Evolutionary conservation across 2,329 filamentous ascomycete genomes (phyloP), one percentile per base, ranked within the genome.

Genomic region (Biscogniauxia sp.): DNA sequence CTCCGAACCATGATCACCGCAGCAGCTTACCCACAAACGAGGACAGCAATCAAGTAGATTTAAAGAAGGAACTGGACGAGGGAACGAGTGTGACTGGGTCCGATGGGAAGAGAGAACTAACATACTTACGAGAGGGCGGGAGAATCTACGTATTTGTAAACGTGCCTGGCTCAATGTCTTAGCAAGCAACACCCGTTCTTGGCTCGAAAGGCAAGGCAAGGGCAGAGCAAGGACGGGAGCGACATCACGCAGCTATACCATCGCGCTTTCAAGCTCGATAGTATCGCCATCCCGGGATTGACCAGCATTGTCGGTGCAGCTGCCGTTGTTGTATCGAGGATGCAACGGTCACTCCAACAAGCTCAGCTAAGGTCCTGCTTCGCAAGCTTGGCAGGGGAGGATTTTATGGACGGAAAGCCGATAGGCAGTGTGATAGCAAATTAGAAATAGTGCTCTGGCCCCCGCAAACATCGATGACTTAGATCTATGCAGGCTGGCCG

Each of bases 1-100:
- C 56, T 57, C 63, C 70, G 68, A 66, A 73, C 68, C 71, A 73
- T 73, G 32, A n/a, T 68, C 20, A 53, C 32, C 28, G 25, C 20
- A 59, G 54, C 15, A 58, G 37, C 28, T 50, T 55, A 45, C 55
- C 51, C 28, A 37, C 28, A n/a, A 58, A 54, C 54, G 51, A 59
- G 57, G 62, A 56, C 37, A 60, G 51, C 49, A 52, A 60, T 50
- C 49, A 53, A 60, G 51, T 51, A 54, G 51, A 53, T 7, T 37
- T 53, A 57, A 52, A 57, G 61, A 23, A 56, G 41, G 50, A 53
- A 58, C 62, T 54, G 61, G 26, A 51, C 49, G 58, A 61, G 59
- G 61, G 55, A 59, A 59, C 54, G 54, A 65, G 61, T 54, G 56
- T 41, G 60, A 28, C 23, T 41, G 51, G 56, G 58, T 58, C 28